phyloP scores from a whole-genome alignment of 108 stramenopile genomes.

The Nannochloropsis oceanica region DNA sequence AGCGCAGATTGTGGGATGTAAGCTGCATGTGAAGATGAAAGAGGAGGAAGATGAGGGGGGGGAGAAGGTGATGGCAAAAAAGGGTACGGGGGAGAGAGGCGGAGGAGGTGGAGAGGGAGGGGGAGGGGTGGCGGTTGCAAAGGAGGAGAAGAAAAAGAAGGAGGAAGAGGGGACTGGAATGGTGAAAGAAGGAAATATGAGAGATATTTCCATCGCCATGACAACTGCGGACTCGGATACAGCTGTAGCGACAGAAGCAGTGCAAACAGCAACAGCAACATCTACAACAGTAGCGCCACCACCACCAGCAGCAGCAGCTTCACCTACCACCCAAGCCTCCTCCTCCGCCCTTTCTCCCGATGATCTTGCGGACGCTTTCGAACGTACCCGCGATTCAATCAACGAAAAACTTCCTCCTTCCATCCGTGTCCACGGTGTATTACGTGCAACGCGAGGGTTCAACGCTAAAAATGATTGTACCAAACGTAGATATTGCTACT shows the following conservation, averaged over 20 bases:
- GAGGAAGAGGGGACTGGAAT: too few species aligned
- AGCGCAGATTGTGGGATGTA: constrained; percentile 70
- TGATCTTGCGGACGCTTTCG: neutral
- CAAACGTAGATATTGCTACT: constrained; percentile 86
- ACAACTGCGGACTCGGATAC: too few species aligned
- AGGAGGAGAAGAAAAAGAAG: constrained; percentile 13
- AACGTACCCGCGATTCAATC: neutral
- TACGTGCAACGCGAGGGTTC: constrained; percentile 61
- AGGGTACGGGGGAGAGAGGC: neutral
- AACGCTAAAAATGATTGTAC: constrained; percentile 75
- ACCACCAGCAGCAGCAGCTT: too few species aligned
- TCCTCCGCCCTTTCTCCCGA: neutral
- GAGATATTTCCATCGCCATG: too few species aligned
- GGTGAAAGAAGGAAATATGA: too few species aligned
- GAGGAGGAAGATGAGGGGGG: constrained; percentile 33
- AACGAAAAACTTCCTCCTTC: constrained; percentile 57
- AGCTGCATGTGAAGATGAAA: constrained; percentile 60
- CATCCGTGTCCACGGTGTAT: constrained; percentile 62
- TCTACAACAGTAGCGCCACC: too few species aligned
- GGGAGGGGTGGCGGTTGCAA: constrained; percentile 21
- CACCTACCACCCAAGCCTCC: too few species aligned
- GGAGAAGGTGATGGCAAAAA: neutral
- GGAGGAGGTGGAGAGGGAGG: constrained; percentile 10
- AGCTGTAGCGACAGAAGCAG: too few species aligned
- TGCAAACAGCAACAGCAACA: too few species aligned